Evolutionary conservation across 2,329 filamentous ascomycete species (phyloP).

Genomic region (Orbilia javanica): DNA sequence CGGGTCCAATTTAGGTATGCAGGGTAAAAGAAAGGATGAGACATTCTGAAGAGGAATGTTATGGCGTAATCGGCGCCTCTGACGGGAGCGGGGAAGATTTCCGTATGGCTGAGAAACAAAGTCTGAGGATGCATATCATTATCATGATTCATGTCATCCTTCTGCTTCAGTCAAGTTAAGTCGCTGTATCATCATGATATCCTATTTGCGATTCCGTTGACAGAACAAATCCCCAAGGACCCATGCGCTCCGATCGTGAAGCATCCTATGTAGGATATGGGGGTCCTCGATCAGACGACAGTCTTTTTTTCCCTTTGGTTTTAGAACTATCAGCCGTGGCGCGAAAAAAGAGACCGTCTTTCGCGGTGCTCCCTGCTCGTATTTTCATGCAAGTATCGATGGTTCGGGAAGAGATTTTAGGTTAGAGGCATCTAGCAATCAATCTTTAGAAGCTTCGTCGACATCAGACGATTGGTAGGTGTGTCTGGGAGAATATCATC

Average conservation of each 20-base stretch:
- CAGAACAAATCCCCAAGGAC: slow-evolving; percentile 43
- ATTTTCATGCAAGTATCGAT: slow-evolving; percentile 41
- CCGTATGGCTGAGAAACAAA: slow-evolving; percentile 50
- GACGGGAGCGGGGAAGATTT: slow-evolving; percentile 57
- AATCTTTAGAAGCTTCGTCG: slow-evolving; percentile 41
- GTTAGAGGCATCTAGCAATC: slow-evolving; percentile 35
- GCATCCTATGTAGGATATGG: slow-evolving; percentile 30
- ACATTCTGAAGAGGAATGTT: slow-evolving; percentile 57
- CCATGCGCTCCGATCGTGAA: slow-evolving; percentile 21
- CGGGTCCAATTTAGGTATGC: slow-evolving; percentile 27
- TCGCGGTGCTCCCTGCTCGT: slow-evolving; percentile 16
- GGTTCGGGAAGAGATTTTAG: slow-evolving; percentile 34
- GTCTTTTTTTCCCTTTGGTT: slow-evolving; percentile 6
- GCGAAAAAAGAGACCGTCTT: slow-evolving; percentile 19
- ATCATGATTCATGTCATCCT: slow-evolving; percentile 23
- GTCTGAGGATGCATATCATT: slow-evolving; percentile 42
- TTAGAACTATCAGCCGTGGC: slow-evolving; percentile 40
- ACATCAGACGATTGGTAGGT: slow-evolving; percentile 59
- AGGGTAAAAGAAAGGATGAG: slow-evolving; percentile 49
- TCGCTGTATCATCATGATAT: slow-evolving; percentile 34
- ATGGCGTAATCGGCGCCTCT: slow-evolving; percentile 57
- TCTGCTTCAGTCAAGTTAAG: neutral
- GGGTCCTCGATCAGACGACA: slow-evolving; percentile 47
- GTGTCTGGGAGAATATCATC: slow-evolving; percentile 49
- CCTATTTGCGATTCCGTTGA: slow-evolving; percentile 53